Conservation (phyloP, 1,284 basidiomycete genomes). For the Ceratobasidium sp. region DNA sequence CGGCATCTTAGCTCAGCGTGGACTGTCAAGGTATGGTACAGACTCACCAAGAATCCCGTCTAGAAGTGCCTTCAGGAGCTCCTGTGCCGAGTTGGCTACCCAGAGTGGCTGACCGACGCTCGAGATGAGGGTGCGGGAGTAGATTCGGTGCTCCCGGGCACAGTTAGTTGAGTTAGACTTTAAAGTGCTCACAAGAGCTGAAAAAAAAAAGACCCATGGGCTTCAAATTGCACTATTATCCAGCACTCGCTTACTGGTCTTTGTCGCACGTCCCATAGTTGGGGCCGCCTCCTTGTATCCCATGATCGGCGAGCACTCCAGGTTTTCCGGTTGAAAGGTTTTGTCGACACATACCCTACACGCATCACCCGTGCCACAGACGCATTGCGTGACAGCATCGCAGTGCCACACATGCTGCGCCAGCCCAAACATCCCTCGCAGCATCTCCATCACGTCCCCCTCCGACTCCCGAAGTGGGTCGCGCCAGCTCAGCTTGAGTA, state of each 20-base stretch:
- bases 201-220: too few relatives aligned
- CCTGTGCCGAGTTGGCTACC: neutral
- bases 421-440: conserved; percentile 22
- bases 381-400: neutral
- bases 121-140: neutral
- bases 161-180: neutral
- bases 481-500: conserved; percentile 37
- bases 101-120: neutral
- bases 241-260: too few relatives aligned
- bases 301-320: too few relatives aligned
- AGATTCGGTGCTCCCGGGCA: neutral
- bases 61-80: neutral
- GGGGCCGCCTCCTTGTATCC: too few relatives aligned
- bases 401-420: conserved; percentile 35
- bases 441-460: neutral
- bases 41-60: conserved; percentile 22
- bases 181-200: too few relatives aligned
- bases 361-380: neutral
- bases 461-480: conserved; percentile 15
- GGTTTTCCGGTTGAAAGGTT: neutral
- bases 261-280: too few relatives aligned
- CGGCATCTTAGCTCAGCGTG: neutral
- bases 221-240: too few relatives aligned
- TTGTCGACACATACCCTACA: neutral
- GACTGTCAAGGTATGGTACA: too few relatives aligned